These are phyloP conservation scores for Phytophthora cryptogea DNA, from an alignment of 352 stramenopile species.

Conservation along the genomic window DNA sequence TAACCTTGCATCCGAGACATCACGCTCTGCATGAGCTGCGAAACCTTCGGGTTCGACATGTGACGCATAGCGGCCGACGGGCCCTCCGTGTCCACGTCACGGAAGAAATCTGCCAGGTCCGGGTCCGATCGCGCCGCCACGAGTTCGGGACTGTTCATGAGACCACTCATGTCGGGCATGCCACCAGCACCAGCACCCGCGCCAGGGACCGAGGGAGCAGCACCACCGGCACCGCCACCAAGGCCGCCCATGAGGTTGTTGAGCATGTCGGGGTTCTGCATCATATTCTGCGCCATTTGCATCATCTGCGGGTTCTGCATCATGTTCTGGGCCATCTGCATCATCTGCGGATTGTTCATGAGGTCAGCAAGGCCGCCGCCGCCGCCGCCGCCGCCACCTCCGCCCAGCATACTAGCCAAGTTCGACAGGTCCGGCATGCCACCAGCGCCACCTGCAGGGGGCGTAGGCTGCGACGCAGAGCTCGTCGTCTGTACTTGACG, in stretches of 20 bases:
- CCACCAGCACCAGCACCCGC: slow-evolving; percentile 41
- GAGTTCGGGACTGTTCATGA: slow-evolving; percentile 81
- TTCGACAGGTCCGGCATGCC: slow-evolving; percentile 82
- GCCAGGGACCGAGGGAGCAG: slow-evolving; percentile 12
- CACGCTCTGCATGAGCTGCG: slow-evolving; percentile 74
- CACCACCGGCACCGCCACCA: slow-evolving; percentile 47
- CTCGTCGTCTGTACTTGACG: slow-evolving; percentile 47
- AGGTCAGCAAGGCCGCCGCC: slow-evolving; percentile 73
- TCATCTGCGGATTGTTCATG: slow-evolving; percentile 86
- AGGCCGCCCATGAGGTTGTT: slow-evolving; percentile 73
- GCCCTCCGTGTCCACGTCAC: slow-evolving; percentile 74
- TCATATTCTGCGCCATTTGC: slow-evolving; percentile 92
- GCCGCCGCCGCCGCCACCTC: slow-evolving; percentile 59
- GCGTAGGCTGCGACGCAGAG: slow-evolving; percentile 16
- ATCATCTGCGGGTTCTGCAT: slow-evolving; percentile 93
- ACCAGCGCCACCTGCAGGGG: slow-evolving; percentile 39
- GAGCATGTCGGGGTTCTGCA: slow-evolving; percentile 87
- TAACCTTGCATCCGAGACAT: slow-evolving; percentile 69
- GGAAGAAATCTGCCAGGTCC: slow-evolving; percentile 82
- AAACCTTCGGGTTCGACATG: slow-evolving; percentile 89
- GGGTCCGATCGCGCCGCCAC: slow-evolving; percentile 70
- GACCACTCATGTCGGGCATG: slow-evolving; percentile 71
- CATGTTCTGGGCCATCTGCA: slow-evolving; percentile 89
- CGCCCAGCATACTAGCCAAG: slow-evolving; percentile 77
- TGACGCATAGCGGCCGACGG: slow-evolving; percentile 83